Conservation (phyloP, 2,329 filamentous ascomycete genomes). For the Penicillium digitatum region DNA sequence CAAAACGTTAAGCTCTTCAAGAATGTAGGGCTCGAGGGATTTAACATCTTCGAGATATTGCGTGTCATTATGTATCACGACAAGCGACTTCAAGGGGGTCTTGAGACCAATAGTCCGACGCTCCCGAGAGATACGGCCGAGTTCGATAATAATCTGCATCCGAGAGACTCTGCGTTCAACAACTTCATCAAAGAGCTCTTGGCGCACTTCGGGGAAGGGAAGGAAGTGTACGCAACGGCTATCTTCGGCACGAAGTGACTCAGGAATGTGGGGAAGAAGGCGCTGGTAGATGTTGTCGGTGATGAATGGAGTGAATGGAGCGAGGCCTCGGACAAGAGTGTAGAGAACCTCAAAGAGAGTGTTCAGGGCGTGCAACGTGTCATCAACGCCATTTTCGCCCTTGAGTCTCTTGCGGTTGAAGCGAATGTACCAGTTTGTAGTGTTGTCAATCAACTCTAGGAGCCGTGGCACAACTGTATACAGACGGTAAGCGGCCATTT, state of each 20-base stretch:
- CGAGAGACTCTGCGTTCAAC: constrained; percentile 81
- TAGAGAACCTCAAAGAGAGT: constrained; percentile 91
- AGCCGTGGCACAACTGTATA: constrained; percentile 91
- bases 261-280: constrained; percentile 75
- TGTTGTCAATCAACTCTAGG: constrained; percentile 81
- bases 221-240: constrained; percentile 88
- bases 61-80: constrained; percentile 80
- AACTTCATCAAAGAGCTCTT: constrained; percentile 80
- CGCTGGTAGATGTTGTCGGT: constrained; percentile 90
- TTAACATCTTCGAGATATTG: constrained; percentile 83
- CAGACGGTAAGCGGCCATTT: constrained; percentile 77
- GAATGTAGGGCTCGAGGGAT: constrained; percentile 81
- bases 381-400: constrained; percentile 78
- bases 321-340: constrained; percentile 80
- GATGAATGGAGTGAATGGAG: constrained; percentile 93
- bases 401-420: constrained; percentile 90
- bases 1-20: constrained; percentile 85
- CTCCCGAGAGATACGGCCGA: constrained; percentile 81
- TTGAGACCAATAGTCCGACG: constrained; percentile 80
- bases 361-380: constrained; percentile 87
- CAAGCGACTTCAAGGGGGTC: constrained; percentile 81
- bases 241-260: constrained; percentile 66
- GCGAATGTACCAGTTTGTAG: constrained; percentile 98
- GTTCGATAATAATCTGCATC: constrained; percentile 95
- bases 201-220: constrained; percentile 78